Evolutionary conservation across 306 rosid species (phyloP), one percentile per base, ranked within the genome.

Genomic region (Trifolium repens): DNA sequence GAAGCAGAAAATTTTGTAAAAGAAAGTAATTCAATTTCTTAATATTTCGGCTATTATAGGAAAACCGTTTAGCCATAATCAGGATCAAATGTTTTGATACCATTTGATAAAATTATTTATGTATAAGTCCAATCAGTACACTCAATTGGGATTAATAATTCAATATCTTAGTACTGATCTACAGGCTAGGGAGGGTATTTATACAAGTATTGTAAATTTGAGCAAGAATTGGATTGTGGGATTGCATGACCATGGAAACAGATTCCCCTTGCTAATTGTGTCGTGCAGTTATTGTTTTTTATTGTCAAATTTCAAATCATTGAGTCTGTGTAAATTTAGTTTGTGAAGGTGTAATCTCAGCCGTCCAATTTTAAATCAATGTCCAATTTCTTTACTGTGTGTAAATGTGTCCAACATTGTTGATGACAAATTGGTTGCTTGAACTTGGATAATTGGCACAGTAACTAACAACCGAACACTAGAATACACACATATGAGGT

Each of bases 1-100:
- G 7, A 2, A 27, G 43, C 59, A 46, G 37, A 68, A 26, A 27
- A 1, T 26, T 26, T 68, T 68, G 59, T 26, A 46, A 27, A 68
- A 40, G 70, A 17, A 65, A 42, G 69, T 26, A 16, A 9, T 64
- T 39, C 16, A 17, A 65, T 65, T 40, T 39, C 52, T 12, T 65
- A 17, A 16, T 10, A 39, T 39, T 17, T 59, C 2, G 6, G 13
- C 1, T 22, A 22, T 22, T 22, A 59, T 13, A 27, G 40, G 66
- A 59, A 59, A 27, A 11, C 35, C 4, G 10, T 58, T 58, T 22
- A 22, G 24, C 24, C 24, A 22, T 22, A 22, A 22, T 22, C 24
- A 22, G 24, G 1, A 22, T 22, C 24, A 22, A 22, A 0, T 22
- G 24, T 22, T 22, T 22, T 22, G 24, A 22, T 22, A 22, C 24